phyloP scores from a whole-genome alignment of 768 basidiomycete species.

The Suillus placidus region DNA sequence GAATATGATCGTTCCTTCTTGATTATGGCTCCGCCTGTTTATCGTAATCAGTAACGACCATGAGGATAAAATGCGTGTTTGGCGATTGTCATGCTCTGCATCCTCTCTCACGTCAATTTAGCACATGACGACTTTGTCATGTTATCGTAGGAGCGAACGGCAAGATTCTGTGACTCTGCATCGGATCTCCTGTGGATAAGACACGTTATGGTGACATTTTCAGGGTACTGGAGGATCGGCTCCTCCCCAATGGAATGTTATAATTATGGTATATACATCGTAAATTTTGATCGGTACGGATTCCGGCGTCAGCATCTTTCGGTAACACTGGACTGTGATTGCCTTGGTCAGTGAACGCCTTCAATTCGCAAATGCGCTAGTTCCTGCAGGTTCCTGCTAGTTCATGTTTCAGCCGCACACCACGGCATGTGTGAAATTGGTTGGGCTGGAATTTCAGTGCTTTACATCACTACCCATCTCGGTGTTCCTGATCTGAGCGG shows the following conservation, averaged over 20 bases:
- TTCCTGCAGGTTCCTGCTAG: neutral
- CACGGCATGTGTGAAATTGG: neutral
- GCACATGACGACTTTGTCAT: neutral
- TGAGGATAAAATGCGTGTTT: neutral
- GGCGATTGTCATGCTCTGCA: neutral
- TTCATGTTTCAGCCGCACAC: neutral
- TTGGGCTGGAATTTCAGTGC: neutral
- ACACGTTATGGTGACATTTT: neutral
- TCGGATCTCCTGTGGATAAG: neutral
- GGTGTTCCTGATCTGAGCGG: neutral
- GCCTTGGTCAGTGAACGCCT: neutral
- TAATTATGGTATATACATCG: neutral
- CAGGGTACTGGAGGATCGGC: neutral
- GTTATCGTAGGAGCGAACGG: neutral
- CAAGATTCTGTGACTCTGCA: neutral
- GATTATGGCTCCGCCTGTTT: neutral
- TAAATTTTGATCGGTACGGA: neutral
- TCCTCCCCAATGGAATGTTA: neutral
- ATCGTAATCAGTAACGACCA: neutral
- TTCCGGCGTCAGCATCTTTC: neutral
- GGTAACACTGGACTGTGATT: neutral
- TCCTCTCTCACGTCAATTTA: neutral
- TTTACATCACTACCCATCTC: neutral
- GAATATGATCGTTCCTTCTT: neutral
- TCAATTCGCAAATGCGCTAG: neutral